Conservation (phyloP, 108 stramenopile species). For the Nitzschia sp. region DNA sequence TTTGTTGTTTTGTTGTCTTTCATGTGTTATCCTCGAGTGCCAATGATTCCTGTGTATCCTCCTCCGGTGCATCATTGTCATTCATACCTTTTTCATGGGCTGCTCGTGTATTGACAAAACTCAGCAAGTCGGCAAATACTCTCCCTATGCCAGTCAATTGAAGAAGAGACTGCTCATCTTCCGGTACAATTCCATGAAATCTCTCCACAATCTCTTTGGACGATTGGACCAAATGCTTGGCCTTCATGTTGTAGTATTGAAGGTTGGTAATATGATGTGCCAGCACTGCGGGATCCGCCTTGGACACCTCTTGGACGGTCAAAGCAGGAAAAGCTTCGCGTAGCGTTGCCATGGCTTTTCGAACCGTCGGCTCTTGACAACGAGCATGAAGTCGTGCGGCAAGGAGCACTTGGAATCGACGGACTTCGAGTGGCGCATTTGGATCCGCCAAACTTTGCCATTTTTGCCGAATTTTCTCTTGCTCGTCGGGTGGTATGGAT, state of each 20-base stretch:
- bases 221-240: conserved; percentile 66
- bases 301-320: conserved; percentile 36
- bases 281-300: conserved; percentile 47
- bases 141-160: conserved; percentile 67
- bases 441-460: conserved; percentile 64
- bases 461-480: conserved; percentile 39
- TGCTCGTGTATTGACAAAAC: conserved; percentile 51
- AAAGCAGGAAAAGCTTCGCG: conserved; percentile 37
- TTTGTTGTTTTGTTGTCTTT: no score
- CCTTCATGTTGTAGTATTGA: conserved; percentile 64
- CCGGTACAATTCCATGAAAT: conserved; percentile 67
- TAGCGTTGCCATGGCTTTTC: conserved; percentile 53
- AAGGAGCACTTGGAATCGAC: conserved; percentile 61
- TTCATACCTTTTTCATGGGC: neutral
- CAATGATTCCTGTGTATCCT: no score
- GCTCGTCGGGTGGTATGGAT: conserved; percentile 16
- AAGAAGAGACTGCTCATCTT: conserved; percentile 44
- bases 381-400: conserved; percentile 71
- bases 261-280: conserved; percentile 49
- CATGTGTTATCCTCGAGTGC: no score
- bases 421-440: conserved; percentile 49
- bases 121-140: conserved; percentile 57
- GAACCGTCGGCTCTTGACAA: conserved; percentile 59
- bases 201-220: conserved; percentile 47
- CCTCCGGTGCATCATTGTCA: neutral